Evolutionary conservation across 1,284 basidiomycete species (phyloP), one percentile per base, ranked within the genome.

Genomic region (Cutaneotrichosporon arboriforme): DNA sequence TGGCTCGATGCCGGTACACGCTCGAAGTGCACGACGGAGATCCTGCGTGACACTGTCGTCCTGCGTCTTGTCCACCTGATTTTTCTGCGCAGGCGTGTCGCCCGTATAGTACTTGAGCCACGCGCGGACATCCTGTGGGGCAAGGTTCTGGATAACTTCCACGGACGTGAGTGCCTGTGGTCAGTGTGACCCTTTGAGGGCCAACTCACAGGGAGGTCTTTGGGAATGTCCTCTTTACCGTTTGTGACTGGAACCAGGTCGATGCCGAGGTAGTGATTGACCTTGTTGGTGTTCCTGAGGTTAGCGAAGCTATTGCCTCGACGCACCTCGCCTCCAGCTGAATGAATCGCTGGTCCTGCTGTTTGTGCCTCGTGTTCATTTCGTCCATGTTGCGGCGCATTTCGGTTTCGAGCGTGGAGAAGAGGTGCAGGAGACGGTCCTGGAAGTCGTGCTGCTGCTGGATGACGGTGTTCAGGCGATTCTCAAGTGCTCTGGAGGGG

Each of bases 101-200:
- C 56, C 56, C 15, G 52, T 58, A 39, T 58, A 58, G 49, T 58
- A 58, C 22, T 48, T 34, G 46, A 58, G 36, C 56, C 56, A 58
- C 23, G 42, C 20, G 41, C 43, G 38, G 34, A 47, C 46, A 8
- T 51, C 42, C n/a, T 13, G 23, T 13, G 21, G 8, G 21, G 38
- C 4, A 15, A 58, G 49, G 4, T 13, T 20, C 15, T 42, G 42
- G 46, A 58, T 54, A 8, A 39, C 20, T n/a, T 46, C 40, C 22
- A 48, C 42, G 14, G 56, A 58, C 8, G 43, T 45, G 36, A 58
- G 52, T 14, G 49, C 37, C 56, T 58, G 46, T 9, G 18, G 45
- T 49, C 9, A 52, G 51, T 35, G 34, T 10, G 26, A 31, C 26
- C 26, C 10, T 31, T 5, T 10, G 26, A 31, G 7, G 3, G n/a